Percentiles rank a stretch among this genome's conserved stretches.
phyloP scores from a whole-genome alignment of 345 rosid species.

The Bruguiera parviflora region DNA sequence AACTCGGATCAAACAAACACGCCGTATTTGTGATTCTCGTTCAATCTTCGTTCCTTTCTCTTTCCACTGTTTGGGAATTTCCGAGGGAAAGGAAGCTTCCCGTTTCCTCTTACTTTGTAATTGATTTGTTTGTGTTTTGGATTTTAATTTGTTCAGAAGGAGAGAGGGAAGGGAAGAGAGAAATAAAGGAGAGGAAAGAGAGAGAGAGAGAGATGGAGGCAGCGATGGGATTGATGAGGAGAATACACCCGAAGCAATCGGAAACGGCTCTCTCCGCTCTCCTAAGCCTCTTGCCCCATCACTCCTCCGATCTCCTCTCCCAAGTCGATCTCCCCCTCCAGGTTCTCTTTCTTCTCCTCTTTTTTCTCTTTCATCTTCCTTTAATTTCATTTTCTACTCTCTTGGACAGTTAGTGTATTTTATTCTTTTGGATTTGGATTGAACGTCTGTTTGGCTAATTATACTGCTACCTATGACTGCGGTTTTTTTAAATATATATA shows the following conservation, averaged over 20 bases:
- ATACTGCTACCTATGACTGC: not conserved
- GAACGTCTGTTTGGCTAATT: not conserved
- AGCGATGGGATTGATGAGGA: slow-evolving; percentile 84
- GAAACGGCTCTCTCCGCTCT: slow-evolving; percentile 96
- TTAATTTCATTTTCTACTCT: not conserved
- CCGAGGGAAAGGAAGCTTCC: not conserved
- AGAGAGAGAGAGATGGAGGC: slow-evolving; percentile 56
- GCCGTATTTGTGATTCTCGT: not conserved
- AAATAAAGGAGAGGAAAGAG: not conserved
- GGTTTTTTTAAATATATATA: too few species aligned
- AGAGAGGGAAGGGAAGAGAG: not conserved
- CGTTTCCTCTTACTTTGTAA: not conserved
- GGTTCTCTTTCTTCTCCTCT: slow-evolving; percentile 30
- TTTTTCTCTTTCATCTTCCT: not conserved
- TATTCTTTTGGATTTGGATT: not conserved
- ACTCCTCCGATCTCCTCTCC: slow-evolving; percentile 95
- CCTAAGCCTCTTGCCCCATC: slow-evolving; percentile 78
- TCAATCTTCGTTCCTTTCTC: not conserved
- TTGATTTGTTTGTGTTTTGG: not conserved
- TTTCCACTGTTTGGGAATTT: not conserved
- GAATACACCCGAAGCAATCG: slow-evolving; percentile 87
- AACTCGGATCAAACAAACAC: slow-evolving; percentile 33
- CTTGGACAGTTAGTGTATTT: not conserved
- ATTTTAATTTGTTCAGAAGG: not conserved
- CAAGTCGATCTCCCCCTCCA: slow-evolving; percentile 98